Conservation (phyloP, 495 filamentous ascomycete species). For the Entonaema liquescens region DNA sequence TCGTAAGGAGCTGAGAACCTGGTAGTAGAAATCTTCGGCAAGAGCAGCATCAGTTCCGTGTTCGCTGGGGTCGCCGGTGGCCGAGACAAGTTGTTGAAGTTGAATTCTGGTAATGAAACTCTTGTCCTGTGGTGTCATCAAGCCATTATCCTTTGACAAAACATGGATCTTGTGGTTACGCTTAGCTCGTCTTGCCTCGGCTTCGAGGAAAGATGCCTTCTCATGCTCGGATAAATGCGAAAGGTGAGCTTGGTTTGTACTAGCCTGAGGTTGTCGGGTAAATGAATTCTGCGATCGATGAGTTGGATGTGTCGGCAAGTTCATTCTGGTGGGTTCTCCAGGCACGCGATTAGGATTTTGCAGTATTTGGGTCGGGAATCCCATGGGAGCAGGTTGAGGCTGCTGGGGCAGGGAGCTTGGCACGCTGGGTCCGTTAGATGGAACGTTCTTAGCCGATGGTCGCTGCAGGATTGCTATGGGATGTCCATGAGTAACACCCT, state of each 20-base stretch:
- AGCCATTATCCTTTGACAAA: conserved; percentile 89
- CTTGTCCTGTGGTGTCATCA: conserved; percentile 99
- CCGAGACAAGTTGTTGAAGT: conserved; percentile 91
- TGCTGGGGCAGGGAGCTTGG: conserved; percentile 44
- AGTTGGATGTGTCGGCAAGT: conserved; percentile 43
- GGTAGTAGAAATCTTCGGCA: conserved; percentile 97
- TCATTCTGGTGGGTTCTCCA: conserved; percentile 49
- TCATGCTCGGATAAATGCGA: conserved; percentile 79
- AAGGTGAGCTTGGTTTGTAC: conserved; percentile 78
- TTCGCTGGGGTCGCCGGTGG: conserved; percentile 85
- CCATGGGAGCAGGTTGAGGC: conserved; percentile 57
- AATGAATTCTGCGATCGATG: conserved; percentile 53
- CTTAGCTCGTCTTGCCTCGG: conserved; percentile 95
- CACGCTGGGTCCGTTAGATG: conserved; percentile 37
- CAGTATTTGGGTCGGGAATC: conserved; percentile 65
- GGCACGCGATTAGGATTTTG: conserved; percentile 59
- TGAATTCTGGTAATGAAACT: conserved; percentile 99
- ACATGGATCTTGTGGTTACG: conserved; percentile 98
- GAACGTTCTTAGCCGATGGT: conserved; percentile 50
- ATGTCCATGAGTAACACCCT: conserved; percentile 48
- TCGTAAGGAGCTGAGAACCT: conserved; percentile 93
- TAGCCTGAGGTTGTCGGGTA: conserved; percentile 51
- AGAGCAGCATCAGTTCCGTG: conserved; percentile 79
- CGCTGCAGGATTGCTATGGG: conserved; percentile 58
- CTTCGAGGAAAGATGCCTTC: conserved; percentile 79